Evolutionary conservation across 75 land plant genomes (phyloP), one percentile per base, ranked within the genome.

Genomic region (Picea glauca): DNA sequence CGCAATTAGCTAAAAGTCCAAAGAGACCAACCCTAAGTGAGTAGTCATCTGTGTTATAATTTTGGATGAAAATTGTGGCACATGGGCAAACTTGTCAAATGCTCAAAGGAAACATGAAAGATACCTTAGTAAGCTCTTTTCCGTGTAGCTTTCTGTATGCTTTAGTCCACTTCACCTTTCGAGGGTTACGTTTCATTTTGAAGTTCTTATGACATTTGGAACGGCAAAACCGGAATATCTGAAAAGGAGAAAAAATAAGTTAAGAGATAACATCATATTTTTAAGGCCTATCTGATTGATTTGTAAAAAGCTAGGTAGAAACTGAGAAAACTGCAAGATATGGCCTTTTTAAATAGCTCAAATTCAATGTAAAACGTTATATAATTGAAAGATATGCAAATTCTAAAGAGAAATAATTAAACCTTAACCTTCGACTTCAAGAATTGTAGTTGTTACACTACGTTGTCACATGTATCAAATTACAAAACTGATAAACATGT

Each of bases 151-250:
- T 83, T 60, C 94, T 87, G 72, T 97, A 97, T 40, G 98, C 95
- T 86, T 97, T 97, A 18, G 99, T 97, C 99, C 99, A 97, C 78
- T 90, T 93, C 63, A 97, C 98, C 78, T 97, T 97, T 23, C 99
- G 89, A 60, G 99, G 99, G 81, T 97, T 97, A 43, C 99, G 83
- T 89, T 97, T 97, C 99, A 97, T 97, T 83, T 97, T 97, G 78
- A 97, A 97, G 79, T 97, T 97, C 82, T 96, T 97, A 85, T 97
- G 99, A 81, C 99, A 97, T 82, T 97, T 97, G 14, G 99, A 95
- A 80, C 99, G 77, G 79, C 99, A 97, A 76, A 97, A 97, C 50
- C 94, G 79, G 74, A 97, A 97, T 23, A 96, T 81, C 96, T 95
- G 86, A 75, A 85, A 23, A 50, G 0, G 54, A 50, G 11, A 50